These are phyloP conservation scores for Abrus pulchellus DNA, from an alignment of 306 rosid species.

Conservation along the genomic window DNA sequence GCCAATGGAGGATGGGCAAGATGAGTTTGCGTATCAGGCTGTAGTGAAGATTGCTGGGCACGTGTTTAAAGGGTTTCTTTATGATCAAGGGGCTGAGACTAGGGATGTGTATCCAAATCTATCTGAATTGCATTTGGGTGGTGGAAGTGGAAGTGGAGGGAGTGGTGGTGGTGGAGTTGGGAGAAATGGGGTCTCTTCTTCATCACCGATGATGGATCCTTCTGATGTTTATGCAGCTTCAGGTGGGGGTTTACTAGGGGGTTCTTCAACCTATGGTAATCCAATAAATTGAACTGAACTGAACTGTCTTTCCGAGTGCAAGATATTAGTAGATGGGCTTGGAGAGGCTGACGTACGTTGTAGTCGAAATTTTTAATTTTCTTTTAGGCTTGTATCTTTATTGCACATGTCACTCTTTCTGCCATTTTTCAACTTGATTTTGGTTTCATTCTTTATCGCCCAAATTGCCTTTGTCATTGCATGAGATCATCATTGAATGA, in stretches of 20 bases:
- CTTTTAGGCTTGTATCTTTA: constrained; percentile 50
- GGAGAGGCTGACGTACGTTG: constrained; percentile 37
- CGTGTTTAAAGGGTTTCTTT: constrained; percentile 86
- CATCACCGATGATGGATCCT: constrained; percentile 78
- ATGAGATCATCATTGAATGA: constrained; percentile 50
- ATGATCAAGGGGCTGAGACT: constrained; percentile 80
- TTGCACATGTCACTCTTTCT: constrained; percentile 47
- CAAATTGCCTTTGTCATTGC: constrained; percentile 40
- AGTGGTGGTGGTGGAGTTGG: constrained; percentile 41
- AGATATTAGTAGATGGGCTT: constrained; percentile 49
- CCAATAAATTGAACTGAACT: constrained; percentile 60
- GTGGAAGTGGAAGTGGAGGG: constrained; percentile 32
- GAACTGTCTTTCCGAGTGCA: constrained; percentile 45
- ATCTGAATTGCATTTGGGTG: constrained; percentile 84
- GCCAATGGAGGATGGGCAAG: constrained; percentile 84
- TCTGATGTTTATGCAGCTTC: constrained; percentile 74
- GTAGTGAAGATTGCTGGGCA: constrained; percentile 89
- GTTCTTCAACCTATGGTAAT: constrained; percentile 83
- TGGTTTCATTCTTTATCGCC: constrained; percentile 38
- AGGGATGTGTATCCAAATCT: constrained; percentile 74
- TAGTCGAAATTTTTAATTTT: constrained; percentile 19
- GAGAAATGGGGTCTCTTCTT: constrained; percentile 65
- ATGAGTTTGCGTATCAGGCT: constrained; percentile 87
- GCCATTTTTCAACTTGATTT: constrained; percentile 27
- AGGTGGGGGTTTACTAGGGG: constrained; percentile 73